phyloP scores from a whole-genome alignment of 331 rosid genomes.

The Spiraea crenata region DNA sequence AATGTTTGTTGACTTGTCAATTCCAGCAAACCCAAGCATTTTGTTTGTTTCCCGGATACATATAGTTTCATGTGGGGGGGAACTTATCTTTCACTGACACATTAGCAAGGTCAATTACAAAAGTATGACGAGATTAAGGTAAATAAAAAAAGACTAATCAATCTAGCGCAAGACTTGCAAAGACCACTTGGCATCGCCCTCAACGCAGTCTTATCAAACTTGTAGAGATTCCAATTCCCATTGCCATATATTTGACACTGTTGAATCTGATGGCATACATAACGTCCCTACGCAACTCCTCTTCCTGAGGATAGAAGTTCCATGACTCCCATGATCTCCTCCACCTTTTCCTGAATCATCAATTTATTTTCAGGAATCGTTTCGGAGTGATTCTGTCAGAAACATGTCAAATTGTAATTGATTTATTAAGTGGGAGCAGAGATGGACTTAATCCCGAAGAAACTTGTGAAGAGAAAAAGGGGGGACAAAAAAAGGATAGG shows the following conservation, averaged over 20 bases:
- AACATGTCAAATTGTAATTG: not conserved
- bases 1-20: not conserved
- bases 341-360: too few species aligned
- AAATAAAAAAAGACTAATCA: not conserved
- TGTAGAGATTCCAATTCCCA: constrained; percentile 1
- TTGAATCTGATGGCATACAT: not conserved
- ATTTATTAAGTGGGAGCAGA: not conserved
- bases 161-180: not conserved
- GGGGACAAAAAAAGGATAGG: constrained; percentile 23
- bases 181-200: too few species aligned
- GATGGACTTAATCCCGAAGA: constrained; percentile 7
- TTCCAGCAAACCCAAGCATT: not conserved
- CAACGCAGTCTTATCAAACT: not conserved
- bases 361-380: too few species aligned
- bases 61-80: too few species aligned
- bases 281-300: too few species aligned
- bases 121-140: not conserved
- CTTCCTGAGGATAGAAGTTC: too few species aligned
- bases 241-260: not conserved
- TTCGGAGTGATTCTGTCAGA: too few species aligned
- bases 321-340: too few species aligned
- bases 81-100: not conserved
- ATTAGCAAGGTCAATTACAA: not conserved
- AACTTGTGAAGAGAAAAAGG: not conserved
- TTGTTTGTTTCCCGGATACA: too few species aligned